Evolutionary conservation across 176 grass and related monocot species (phyloP).

Genomic region (Cenchrus fungigraminus): DNA sequence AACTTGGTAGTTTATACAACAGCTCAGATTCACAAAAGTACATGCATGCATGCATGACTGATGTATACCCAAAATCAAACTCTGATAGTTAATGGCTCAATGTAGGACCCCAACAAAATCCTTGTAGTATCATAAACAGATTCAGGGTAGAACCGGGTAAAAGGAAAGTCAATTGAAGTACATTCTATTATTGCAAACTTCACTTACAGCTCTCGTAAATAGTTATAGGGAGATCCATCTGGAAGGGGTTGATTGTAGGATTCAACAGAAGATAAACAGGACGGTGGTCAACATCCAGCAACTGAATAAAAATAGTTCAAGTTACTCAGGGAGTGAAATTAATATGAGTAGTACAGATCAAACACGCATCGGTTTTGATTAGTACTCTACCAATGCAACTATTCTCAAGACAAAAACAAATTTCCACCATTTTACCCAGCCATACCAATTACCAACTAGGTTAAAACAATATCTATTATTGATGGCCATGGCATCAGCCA

Average conservation of each 20-base stretch:
- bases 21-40: neutral
- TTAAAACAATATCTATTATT: too few relatives aligned
- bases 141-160: neutral
- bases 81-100: conserved; percentile 19
- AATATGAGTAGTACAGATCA: neutral
- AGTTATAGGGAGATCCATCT: conserved; percentile 82
- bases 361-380: conserved; percentile 31
- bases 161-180: neutral
- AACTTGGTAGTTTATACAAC: neutral
- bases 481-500: too few relatives aligned
- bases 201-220: conserved; percentile 81
- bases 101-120: neutral
- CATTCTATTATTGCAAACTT: conserved; percentile 21
- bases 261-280: conserved; percentile 86
- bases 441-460: too few relatives aligned
- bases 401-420: neutral
- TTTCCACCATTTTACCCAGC: too few relatives aligned
- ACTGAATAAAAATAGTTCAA: conserved; percentile 54
- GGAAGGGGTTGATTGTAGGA: conserved; percentile 74
- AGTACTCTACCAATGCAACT: neutral
- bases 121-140: neutral
- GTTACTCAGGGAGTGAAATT: conserved; percentile 1
- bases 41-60: neutral
- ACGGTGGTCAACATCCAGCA: conserved; percentile 74
- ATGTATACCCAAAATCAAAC: neutral